Base-by-base conservation (phyloP, 2,329 filamentous ascomycete genomes). In the Graphilbum ipis-grandicollis region DNA sequence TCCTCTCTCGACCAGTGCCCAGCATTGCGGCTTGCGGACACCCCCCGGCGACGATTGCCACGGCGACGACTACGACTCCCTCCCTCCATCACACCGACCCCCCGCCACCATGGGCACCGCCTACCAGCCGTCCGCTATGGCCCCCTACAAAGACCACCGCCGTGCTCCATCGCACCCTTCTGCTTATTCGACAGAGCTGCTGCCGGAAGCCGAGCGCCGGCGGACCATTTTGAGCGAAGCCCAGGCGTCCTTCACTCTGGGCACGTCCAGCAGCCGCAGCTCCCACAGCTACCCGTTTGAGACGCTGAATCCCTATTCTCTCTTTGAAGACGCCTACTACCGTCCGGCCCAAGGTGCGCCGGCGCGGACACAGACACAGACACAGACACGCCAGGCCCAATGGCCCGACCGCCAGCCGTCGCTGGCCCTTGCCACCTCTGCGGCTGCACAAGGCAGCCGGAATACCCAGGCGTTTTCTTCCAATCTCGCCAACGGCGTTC, bases 111-210 rank as follows among this genome's bases (percentile, higher is more conserved):
- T 54, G 52, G 51, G 48, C 31, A 51, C 52, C 14, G 47, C 50
- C 9, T 53, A 50, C 42, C 50, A 55, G 38, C 41, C 52, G 36
- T 44, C 48, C 14, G 46, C 46, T 31, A 40, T 53, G 44, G 46
- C 46, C 21, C 39, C 46, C 19, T 52, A 50, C 43, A 50, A 53
- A 12, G 47, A 47, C 31, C 42, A 34, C 28, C 44, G 38, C 6
- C 39, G 43, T 34, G 37, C 18, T n/a, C 25, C 32, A 6, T n/a
- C 33, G 9, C 25, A 31, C 21, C 19, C 40, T 4, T 29, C 43
- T 28, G 34, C 34, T 15, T 29, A 28, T 32, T 19, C 33, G 29
- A 18, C 38, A 31, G 34, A 34, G 33, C 31, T 42, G 17, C n/a
- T 43, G 12, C 36, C 44, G 21, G 42, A 46, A 5, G 41, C 43